Percentiles rank a stretch among this genome's conserved stretches.
phyloP scores from a whole-genome alignment of 768 basidiomycete species.

The Tricholoma flavovirens region DNA sequence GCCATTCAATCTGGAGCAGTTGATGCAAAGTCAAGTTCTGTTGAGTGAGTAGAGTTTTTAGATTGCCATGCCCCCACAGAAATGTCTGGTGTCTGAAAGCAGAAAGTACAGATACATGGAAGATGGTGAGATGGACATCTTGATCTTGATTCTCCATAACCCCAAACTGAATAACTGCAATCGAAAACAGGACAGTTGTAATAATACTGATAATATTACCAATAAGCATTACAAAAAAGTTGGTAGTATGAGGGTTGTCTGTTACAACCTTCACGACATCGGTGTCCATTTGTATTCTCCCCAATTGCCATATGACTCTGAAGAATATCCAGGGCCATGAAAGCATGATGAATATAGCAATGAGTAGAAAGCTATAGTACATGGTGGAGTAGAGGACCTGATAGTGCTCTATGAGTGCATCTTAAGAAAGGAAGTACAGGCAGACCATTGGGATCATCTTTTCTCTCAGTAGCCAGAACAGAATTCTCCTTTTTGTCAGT shows the following conservation, averaged over 20 bases:
- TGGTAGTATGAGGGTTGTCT: not conserved
- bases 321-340: not conserved
- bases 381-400: not conserved
- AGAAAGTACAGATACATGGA: not conserved
- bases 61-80: not conserved
- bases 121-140: not conserved
- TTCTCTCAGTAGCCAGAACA: too few relatives aligned
- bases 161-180: too few relatives aligned
- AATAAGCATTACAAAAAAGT: not conserved
- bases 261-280: not conserved
- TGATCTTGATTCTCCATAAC: too few relatives aligned
- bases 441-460: too few relatives aligned
- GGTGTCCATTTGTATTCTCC: not conserved
- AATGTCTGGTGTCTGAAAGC: not conserved
- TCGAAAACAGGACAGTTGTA: too few relatives aligned
- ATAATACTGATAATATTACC: not conserved
- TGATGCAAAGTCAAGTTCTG: slow-evolving; percentile 16
- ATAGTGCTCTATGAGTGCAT: too few relatives aligned
- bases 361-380: not conserved
- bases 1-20: slow-evolving; percentile 11
- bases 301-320: not conserved
- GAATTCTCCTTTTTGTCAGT: too few relatives aligned
- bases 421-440: too few relatives aligned
- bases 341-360: not conserved
- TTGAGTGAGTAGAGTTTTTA: not conserved